A percentile compares a stretch with the other conserved stretches of the same genome.
Evolutionary conservation across 305 asterid genomes (phyloP).

Genomic region (Solanum chacoense): DNA sequence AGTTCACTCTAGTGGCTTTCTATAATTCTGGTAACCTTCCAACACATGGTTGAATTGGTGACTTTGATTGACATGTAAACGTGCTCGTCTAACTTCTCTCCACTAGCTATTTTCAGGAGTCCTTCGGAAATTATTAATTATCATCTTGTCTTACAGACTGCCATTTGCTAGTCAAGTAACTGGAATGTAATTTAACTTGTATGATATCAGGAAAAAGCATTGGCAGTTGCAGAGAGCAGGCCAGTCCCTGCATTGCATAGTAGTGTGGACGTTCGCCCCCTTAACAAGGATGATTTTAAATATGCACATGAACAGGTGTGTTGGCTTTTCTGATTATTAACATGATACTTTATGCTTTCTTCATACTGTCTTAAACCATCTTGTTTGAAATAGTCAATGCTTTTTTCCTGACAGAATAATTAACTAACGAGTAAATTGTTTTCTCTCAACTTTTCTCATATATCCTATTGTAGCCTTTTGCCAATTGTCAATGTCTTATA

Average conservation of each 20-base stretch:
- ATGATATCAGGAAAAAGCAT: slow-evolving; percentile 43
- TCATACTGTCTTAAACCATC: not conserved
- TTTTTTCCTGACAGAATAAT: not conserved
- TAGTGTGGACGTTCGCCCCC: slow-evolving; percentile 52
- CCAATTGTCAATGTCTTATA: not conserved
- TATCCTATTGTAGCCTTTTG: not conserved
- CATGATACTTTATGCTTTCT: not conserved
- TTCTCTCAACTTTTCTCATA: not conserved
- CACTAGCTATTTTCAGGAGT: not conserved
- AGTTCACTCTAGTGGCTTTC: not conserved
- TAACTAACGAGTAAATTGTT: not conserved
- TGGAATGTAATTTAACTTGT: not conserved
- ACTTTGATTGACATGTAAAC: not conserved
- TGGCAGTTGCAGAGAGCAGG: slow-evolving; percentile 46
- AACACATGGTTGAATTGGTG: not conserved
- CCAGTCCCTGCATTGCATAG: slow-evolving; percentile 47
- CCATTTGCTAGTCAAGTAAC: not conserved
- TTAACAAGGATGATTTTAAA: slow-evolving; percentile 62
- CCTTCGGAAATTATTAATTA: not conserved
- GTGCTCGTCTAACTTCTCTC: not conserved
- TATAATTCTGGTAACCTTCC: not conserved
- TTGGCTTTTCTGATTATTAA: not conserved
- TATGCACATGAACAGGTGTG: slow-evolving; percentile 69
- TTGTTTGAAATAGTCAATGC: not conserved
- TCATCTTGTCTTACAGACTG: not conserved